These are phyloP conservation scores for Peniophora sp. DNA, from an alignment of 1,284 basidiomycete species.

Conservation along the genomic window DNA sequence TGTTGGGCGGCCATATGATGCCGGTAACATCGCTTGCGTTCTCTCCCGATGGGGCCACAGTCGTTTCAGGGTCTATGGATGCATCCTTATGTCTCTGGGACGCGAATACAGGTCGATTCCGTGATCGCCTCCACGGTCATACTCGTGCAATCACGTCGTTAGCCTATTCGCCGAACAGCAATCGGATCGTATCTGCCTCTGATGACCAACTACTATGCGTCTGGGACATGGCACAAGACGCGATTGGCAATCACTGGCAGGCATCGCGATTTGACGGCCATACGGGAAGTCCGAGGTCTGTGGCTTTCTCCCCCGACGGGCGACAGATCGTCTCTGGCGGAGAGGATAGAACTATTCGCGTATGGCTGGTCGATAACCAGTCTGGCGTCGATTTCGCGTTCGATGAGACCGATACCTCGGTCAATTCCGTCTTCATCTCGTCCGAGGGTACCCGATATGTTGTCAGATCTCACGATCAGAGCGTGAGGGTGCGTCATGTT, in stretches of 20 bases:
- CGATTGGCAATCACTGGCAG: too few species aligned
- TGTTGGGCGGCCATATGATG: background rate
- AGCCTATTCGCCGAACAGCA: background rate
- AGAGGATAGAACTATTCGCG: too few species aligned
- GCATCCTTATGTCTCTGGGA: conserved; percentile 43
- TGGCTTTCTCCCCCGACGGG: conserved; percentile 17
- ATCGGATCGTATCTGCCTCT: background rate
- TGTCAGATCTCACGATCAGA: too few species aligned
- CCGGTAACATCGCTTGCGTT: background rate
- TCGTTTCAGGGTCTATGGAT: conserved; percentile 20
- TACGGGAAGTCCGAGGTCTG: conserved; percentile 20
- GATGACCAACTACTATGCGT: background rate
- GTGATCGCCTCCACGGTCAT: background rate
- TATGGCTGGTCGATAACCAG: too few species aligned
- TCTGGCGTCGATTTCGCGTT: too few species aligned
- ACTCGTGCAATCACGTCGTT: background rate
- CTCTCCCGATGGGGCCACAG: background rate
- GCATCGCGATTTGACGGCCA: too few species aligned
- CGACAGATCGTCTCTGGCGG: background rate
- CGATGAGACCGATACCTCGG: too few species aligned
- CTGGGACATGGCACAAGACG: too few species aligned
- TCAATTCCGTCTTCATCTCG: too few species aligned
- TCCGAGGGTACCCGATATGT: too few species aligned
- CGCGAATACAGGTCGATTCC: background rate
- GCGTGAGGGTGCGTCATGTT: too few species aligned